Evolutionary conservation across 805 yeast species (phyloP), one percentile per base, ranked within the genome.

Genomic region (Ogataea pignaliae): DNA sequence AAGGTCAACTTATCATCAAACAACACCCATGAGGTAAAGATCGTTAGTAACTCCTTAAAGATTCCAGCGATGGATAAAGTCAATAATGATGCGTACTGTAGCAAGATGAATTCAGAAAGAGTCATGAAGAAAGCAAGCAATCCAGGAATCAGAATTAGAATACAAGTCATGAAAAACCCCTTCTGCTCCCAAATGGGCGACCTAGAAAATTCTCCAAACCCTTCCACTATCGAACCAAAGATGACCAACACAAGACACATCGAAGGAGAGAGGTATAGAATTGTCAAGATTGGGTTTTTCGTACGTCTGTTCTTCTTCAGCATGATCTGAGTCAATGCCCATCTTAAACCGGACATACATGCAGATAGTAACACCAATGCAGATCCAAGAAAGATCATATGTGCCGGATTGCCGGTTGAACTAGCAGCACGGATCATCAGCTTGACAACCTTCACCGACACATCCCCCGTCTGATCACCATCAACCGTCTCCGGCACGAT

Each of bases 271-370:
- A 93, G 66, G 59, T 86, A 87, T 53, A 85, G 71, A 36, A 93
- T 89, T 8, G 97, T 88, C 34, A 83, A 72, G 15, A 93, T 79
- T 2, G 99, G 95, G 58, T 90, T 83, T 33, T 76, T 75, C 4
- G 82, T 78, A 42, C 79, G 66, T 26, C 70, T 71, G 51, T 80
- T 81, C 36, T 69, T 73, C 52, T 76, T 83, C 40, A 93, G 68
- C 31, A 91, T 72, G 17, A 93, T 63, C 59, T 93, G 98, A 1
- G 98, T 89, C 48, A 90, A 77, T 1, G 96, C 91, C 99, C 99
- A 93, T 50, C 99, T 76, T 41, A 93, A 68, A 0, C 99, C 99
- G 13, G 93, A 83, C 67, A 88, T 75, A 60, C 85, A 75, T 2
- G 95, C 79, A 3, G 96, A 90, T 2, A 76, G 66, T 28, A 93